Percentiles rank a stretch among this genome's conserved stretches.
phyloP scores from a whole-genome alignment of 345 rosid genomes.

The Populus simonii region DNA sequence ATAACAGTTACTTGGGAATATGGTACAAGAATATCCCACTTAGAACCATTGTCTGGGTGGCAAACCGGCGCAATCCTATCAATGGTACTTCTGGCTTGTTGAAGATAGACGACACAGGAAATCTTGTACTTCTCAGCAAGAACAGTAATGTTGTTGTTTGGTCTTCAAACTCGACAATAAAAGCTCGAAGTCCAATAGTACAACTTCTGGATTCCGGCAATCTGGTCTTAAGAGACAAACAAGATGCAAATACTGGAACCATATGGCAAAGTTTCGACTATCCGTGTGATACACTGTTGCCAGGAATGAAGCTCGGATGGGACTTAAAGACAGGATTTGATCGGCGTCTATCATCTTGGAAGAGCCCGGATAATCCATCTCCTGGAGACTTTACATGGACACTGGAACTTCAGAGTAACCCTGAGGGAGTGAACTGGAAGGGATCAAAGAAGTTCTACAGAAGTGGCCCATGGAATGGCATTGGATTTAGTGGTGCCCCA shows the following conservation, averaged over 20 bases:
- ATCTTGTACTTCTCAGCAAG: constrained; percentile 11
- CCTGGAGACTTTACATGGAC: constrained; percentile 8
- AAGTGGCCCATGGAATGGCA: constrained; percentile 19
- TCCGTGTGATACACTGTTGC: background rate
- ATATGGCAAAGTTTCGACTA: background rate
- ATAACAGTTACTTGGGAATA: background rate
- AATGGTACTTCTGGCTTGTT: constrained; percentile 1
- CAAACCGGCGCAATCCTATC: background rate
- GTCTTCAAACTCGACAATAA: constrained; percentile 16
- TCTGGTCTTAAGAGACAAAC: constrained; percentile 15
- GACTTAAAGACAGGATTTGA: background rate
- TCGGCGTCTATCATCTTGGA: background rate
- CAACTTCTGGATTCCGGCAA: constrained; percentile 23
- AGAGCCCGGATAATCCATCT: constrained; percentile 13
- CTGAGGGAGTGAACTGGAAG: background rate
- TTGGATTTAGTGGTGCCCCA: constrained; percentile 2
- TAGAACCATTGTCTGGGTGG: background rate
- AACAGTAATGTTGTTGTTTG: constrained; percentile 10
- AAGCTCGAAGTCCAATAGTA: background rate
- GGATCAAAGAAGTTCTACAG: background rate
- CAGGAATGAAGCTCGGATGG: background rate
- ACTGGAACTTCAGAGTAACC: background rate
- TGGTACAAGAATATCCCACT: background rate
- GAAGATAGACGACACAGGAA: constrained; percentile 13
- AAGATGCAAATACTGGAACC: background rate